phyloP scores from a whole-genome alignment of 2,329 filamentous ascomycete species.

The Alternaria atra region DNA sequence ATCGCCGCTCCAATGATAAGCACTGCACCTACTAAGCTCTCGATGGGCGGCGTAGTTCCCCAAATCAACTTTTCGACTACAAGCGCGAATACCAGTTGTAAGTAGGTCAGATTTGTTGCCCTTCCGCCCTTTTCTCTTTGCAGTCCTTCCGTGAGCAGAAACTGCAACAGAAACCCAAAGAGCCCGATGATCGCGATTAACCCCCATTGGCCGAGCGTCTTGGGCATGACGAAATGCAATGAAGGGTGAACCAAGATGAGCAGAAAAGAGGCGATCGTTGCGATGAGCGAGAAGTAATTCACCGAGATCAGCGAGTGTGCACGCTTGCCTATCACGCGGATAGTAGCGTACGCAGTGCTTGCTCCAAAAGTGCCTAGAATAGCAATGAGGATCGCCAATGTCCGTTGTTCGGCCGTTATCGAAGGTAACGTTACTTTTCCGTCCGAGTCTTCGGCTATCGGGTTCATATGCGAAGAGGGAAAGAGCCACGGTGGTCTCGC shows the following conservation, averaged over 20 bases:
- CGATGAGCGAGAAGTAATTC: conserved; percentile 78
- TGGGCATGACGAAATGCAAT: conserved; percentile 64
- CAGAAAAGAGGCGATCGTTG: conserved; percentile 69
- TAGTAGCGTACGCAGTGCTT: conserved; percentile 69
- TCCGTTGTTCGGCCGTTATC: conserved; percentile 68
- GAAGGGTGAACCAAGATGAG: conserved; percentile 65
- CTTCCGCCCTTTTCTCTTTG: conserved; percentile 70
- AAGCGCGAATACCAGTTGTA: conserved; percentile 72
- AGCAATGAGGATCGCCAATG: conserved; percentile 73
- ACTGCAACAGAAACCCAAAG: conserved; percentile 82
- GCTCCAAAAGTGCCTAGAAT: conserved; percentile 78
- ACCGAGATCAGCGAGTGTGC: conserved; percentile 82
- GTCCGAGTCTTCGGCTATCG: conserved; percentile 44
- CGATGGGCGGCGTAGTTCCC: conserved; percentile 40
- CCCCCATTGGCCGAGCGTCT: conserved; percentile 65
- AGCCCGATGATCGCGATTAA: conserved; percentile 73
- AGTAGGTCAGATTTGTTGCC: conserved; percentile 71
- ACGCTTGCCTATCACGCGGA: conserved; percentile 79
- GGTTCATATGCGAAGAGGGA: conserved; percentile 21
- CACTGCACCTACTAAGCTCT: conserved; percentile 35
- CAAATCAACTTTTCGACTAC: conserved; percentile 68
- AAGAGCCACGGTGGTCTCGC: conserved; percentile 72
- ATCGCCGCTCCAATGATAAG: conserved; percentile 40
- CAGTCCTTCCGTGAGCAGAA: conserved; percentile 77
- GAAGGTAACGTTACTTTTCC: conserved; percentile 13